Evolutionary conservation across 345 rosid genomes (phyloP), one percentile per base, ranked within the genome.

Genomic region (Bruguiera gymnorhiza): DNA sequence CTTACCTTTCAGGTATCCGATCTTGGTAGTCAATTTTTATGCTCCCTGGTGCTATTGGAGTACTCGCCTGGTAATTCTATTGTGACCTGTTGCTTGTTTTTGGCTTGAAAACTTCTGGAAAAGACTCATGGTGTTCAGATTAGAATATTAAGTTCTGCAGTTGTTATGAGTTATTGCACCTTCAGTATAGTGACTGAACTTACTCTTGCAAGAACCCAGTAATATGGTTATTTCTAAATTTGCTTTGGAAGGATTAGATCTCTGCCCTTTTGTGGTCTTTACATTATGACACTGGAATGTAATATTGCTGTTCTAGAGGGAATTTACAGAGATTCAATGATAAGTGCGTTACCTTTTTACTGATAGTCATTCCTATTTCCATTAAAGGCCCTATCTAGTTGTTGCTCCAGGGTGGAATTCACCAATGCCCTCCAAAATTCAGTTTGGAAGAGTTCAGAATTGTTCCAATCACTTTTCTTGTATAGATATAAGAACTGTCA

Each of bases 31-130:
- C 71, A 96, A 96, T 82, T 96, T 96, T 84, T 89, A 63, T 81
- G 98, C 98, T 75, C 98, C 97, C 20, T 96, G 99, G 99, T 96
- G 99, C 83, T 82, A 79, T 78, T 96, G 96, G 96, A 84, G 99
- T 80, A 89, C 81, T 68, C 98, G 92, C 81, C 84, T 96, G 97
- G 98, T 92, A 89, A 78, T 68, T 76, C 48, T 70, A 31, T 43
- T 50, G 21, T 71, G 29, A 58, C 55, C 24, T 54, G 27, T 80
- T 34, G 55, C 36, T 10, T 60, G 52, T 27, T 30, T 26, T 56
- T 32, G 39, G 58, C 16, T 27, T 39, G 60, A 57, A n/a, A 20
- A n/a, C 19, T 68, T 37, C 21, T n/a, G 19, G 48, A 7, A 23
- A 52, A 26, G 24, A 18, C 26, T 11, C 19, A 30, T 23, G 20